Evolutionary conservation across 768 basidiomycete species (phyloP).

Genomic region (Roridomyces roridus): DNA sequence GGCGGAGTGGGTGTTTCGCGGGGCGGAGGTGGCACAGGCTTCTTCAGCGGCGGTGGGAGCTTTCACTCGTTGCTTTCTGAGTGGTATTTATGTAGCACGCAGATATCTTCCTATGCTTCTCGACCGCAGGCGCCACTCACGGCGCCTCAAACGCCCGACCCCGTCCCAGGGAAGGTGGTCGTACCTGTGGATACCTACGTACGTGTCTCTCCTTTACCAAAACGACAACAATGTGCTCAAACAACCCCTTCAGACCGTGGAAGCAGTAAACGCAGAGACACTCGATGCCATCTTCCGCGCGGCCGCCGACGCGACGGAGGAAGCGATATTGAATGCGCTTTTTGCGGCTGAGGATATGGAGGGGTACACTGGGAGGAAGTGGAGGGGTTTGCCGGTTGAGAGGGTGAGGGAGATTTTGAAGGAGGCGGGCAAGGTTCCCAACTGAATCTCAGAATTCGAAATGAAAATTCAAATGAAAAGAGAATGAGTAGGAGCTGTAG

Average conservation of each 20-base stretch:
- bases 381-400: conserved; percentile 52
- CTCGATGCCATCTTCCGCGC: conserved; percentile 57
- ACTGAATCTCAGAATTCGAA: too few species aligned
- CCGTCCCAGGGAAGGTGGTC: neutral
- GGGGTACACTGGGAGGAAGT: conserved; percentile 39
- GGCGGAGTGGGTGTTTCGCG: conserved; percentile 22
- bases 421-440: conserved; percentile 38
- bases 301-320: conserved; percentile 36
- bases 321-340: conserved; percentile 21
- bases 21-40: conserved; percentile 19
- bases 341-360: conserved; percentile 25
- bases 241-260: conserved; percentile 15
- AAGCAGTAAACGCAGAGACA: conserved; percentile 50
- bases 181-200: conserved; percentile 21
- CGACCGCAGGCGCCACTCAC: conserved; percentile 23
- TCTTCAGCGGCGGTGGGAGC: conserved; percentile 18
- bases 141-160: conserved; percentile 3
- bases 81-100: neutral
- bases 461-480: too few species aligned
- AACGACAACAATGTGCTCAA: too few species aligned
- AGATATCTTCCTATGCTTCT: conserved; percentile 26
- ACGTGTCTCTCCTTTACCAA: neutral
- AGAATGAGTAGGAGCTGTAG: too few species aligned
- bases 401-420: conserved; percentile 38
- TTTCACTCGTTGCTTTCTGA: too few species aligned